Base-by-base conservation (phyloP, 306 rosid genomes). In the Medicago arabica region DNA sequence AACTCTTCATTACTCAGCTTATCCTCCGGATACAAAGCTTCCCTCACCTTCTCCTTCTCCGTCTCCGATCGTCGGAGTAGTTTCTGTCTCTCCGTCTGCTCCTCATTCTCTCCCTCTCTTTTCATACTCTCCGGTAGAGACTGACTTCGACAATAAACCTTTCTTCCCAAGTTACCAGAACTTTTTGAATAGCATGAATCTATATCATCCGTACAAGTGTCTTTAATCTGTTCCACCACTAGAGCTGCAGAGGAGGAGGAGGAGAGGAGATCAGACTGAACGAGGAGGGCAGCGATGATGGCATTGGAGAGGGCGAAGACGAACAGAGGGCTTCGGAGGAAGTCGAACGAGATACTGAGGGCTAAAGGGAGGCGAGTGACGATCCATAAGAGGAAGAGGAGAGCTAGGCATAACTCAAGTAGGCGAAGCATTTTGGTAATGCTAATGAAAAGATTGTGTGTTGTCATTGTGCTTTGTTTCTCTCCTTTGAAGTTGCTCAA, bases 1-100 rank as follows among this genome's bases (percentile, higher is more conserved):
- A 91, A 93, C 83, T 93, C 98, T 78, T 91, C 98, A 59, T 80
- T 85, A 36, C 94, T 93, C 82, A 93, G 61, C 23, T 85, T 78
- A 53, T 93, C 93, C 44, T 82, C 78, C 9, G 81, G 75, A 65
- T 39, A 59, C 39, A 7, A 44, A 36, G 19, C 69, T 58, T 78
- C 89, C 3, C 9, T 11, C 21, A 8, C 25, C 31, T 76, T 77
- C 64, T 89, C 96, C 31, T 91, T 85, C 71, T 83, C 89, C 47
- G 93, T 85, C 71, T 83, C 89, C 47, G 93, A 88, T 50, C 89
- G 88, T 64, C 81, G 83, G 62, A 89, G 87, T 49, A 28, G 34
- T 28, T 28, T 28, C 34, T 3, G 34, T 28, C 34, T 28, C 2
- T 28, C 36, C 36, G 6, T 31, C 36, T 31, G 36, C 5, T 79